Conservation (phyloP, 169 alveolate genomes). For the Cryptosporidium xiaoi region DNA sequence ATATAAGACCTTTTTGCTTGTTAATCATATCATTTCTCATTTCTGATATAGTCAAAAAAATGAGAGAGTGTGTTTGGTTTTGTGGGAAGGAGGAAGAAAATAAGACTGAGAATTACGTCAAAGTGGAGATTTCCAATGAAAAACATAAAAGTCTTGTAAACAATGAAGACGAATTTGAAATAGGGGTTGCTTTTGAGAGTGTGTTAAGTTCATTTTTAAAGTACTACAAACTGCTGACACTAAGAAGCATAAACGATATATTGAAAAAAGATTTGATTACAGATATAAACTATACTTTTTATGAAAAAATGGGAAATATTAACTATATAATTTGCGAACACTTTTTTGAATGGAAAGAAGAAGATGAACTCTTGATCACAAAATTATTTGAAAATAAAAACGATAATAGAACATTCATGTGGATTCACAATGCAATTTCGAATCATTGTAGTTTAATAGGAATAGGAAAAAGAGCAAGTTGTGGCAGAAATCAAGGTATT, state of each 20-base stretch:
- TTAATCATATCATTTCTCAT: background rate
- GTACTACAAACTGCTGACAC: background rate
- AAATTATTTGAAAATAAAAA: conserved; percentile 13
- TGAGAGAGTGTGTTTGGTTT: too few species aligned
- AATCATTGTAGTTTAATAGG: conserved; percentile 6
- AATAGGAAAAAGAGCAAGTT: background rate
- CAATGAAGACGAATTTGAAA: too few species aligned
- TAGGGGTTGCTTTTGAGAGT: background rate
- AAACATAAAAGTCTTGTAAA: too few species aligned
- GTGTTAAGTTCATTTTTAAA: conserved; percentile 1
- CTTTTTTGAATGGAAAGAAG: conserved; percentile 63
- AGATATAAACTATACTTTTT: background rate
- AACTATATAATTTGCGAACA: conserved; percentile 66
- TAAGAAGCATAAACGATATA: conserved; percentile 10
- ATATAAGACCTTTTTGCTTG: conserved; percentile 29
- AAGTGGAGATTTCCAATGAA: too few species aligned
- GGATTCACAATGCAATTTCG: conserved; percentile 23
- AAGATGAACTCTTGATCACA: conserved; percentile 28
- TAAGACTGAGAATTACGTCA: too few species aligned
- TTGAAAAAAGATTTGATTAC: conserved; percentile 20
- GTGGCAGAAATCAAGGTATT: background rate
- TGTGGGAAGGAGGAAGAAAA: too few species aligned
- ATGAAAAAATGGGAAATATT: conserved; percentile 16
- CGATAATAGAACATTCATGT: background rate
- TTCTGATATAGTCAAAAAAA: conserved; percentile 18